Conservation (phyloP, 116 monocot species). For the Iris pallida region DNA sequence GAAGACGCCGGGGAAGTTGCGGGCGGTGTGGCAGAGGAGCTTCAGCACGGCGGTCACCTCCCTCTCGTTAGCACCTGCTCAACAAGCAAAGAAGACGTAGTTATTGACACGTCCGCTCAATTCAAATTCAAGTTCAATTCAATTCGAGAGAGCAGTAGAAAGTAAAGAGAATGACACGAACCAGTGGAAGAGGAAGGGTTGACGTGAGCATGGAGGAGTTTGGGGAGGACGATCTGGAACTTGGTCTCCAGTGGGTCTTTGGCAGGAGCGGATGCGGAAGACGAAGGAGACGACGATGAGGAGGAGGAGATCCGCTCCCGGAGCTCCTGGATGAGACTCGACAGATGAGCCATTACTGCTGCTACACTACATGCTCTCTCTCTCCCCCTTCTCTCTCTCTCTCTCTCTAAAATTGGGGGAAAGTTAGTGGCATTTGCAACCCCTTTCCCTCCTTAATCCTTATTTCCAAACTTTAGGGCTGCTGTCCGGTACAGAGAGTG, state of each 20-base stretch:
- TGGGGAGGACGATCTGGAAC: constrained; percentile 80
- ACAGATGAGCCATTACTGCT: constrained; percentile 70
- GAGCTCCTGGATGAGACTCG: constrained; percentile 71
- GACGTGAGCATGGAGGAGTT: constrained; percentile 87
- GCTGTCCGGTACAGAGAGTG: too few relatives aligned
- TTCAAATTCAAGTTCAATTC: not conserved
- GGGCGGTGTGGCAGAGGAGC: constrained; percentile 70
- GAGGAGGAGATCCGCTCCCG: constrained; percentile 74
- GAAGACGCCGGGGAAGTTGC: constrained; percentile 89
- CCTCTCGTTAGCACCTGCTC: constrained; percentile 59
- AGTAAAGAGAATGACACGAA: constrained; percentile 10
- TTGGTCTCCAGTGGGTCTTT: constrained; percentile 64
- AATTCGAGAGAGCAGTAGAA: not conserved
- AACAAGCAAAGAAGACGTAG: not conserved
- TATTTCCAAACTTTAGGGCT: too few relatives aligned
- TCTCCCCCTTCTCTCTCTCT: not conserved
- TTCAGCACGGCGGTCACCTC: constrained; percentile 94
- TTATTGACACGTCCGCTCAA: not conserved
- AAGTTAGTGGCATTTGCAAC: too few relatives aligned
- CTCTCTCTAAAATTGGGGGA: not conserved
- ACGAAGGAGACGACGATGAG: constrained; percentile 24
- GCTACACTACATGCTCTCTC: not conserved
- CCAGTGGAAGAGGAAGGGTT: constrained; percentile 64
- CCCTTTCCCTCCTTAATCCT: too few relatives aligned
- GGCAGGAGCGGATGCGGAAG: constrained; percentile 5